These are phyloP conservation scores for Pholiota microspora DNA, from an alignment of 768 basidiomycete genomes.

Conservation along the genomic window DNA sequence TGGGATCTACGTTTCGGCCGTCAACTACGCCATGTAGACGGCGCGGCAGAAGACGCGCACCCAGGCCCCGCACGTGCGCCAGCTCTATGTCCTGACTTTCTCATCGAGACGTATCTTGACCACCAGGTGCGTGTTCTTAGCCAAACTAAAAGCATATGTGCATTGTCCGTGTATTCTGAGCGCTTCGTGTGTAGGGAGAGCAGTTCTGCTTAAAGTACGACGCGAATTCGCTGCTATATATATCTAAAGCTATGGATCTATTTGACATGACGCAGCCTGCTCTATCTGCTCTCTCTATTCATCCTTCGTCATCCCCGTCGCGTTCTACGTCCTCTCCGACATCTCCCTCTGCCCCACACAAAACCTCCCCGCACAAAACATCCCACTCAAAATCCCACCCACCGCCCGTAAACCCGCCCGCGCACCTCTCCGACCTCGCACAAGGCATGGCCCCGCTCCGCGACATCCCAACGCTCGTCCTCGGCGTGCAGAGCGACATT, in stretches of 20 bases:
- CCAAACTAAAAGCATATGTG: no score
- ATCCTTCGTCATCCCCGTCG: constrained; percentile 20
- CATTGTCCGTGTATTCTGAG: constrained; percentile 41
- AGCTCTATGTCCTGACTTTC: constrained; percentile 92
- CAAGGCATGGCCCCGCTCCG: constrained; percentile 73
- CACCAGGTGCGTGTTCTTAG: constrained; percentile 66
- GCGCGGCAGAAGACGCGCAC: constrained; percentile 20
- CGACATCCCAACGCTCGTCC: constrained; percentile 77
- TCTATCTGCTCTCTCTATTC: constrained; percentile 65
- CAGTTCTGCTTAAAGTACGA: constrained; percentile 98
- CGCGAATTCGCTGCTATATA: constrained; percentile 97
- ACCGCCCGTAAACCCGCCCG: constrained; percentile 68
- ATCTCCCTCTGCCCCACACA: constrained; percentile 25
- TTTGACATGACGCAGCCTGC: constrained; percentile 91
- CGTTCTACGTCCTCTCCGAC: constrained; percentile 14
- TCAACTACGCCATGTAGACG: constrained; percentile 49
- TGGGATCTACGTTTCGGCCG: constrained; percentile 99
- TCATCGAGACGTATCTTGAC: constrained; percentile 98
- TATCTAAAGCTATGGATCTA: constrained; percentile 99
- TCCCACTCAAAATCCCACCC: constrained; percentile 71
- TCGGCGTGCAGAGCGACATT: constrained; percentile 97
- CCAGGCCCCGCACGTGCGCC: constrained; percentile 46
- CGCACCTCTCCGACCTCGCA: constrained; percentile 75
- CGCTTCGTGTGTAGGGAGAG: constrained; percentile 61
- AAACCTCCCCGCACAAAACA: constrained; percentile 19